phyloP scores from a whole-genome alignment of 768 basidiomycete genomes.

The Boletus vermiculosoides region DNA sequence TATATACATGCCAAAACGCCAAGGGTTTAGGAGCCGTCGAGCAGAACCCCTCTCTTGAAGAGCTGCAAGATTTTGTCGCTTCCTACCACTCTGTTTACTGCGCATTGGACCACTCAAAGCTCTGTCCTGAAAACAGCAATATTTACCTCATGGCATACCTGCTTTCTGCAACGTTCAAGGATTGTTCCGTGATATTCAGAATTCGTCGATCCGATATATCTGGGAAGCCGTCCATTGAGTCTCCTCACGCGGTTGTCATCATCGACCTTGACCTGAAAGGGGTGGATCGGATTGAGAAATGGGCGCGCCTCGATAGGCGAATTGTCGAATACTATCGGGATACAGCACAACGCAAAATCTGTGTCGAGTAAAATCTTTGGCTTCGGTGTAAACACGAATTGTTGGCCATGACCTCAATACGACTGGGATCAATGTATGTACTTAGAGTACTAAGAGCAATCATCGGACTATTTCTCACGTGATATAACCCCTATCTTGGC shows the following conservation, averaged over 20 bases:
- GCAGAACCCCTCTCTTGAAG: constrained; percentile 56
- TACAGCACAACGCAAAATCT: constrained; percentile 13
- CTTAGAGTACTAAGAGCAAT: no score
- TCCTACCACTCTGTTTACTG: constrained; percentile 43
- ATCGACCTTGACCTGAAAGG: constrained; percentile 90
- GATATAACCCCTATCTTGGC: not conserved
- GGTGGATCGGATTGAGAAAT: constrained; percentile 58
- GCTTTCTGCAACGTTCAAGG: constrained; percentile 93
- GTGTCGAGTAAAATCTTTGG: constrained; percentile 18
- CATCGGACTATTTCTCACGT: constrained; percentile 3
- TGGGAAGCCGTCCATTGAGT: constrained; percentile 29
- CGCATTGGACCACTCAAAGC: constrained; percentile 38
- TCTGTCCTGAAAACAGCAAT: constrained; percentile 46
- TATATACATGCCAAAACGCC: constrained; percentile 26
- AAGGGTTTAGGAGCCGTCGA: constrained; percentile 30
- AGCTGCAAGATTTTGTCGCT: constrained; percentile 66
- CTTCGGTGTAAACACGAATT: not conserved
- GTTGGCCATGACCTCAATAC: not conserved
- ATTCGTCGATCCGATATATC: constrained; percentile 10
- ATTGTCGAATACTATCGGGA: constrained; percentile 52
- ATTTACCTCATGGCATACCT: constrained; percentile 73
- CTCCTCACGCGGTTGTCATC: constrained; percentile 49
- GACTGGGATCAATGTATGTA: no score
- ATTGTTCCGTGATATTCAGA: constrained; percentile 77
- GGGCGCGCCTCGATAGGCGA: constrained; percentile 69